A percentile compares a stretch with the other conserved stretches of the same genome.
Conservation (phyloP, 2,329 filamentous ascomycete genomes). For the Epichloe typhina region DNA sequence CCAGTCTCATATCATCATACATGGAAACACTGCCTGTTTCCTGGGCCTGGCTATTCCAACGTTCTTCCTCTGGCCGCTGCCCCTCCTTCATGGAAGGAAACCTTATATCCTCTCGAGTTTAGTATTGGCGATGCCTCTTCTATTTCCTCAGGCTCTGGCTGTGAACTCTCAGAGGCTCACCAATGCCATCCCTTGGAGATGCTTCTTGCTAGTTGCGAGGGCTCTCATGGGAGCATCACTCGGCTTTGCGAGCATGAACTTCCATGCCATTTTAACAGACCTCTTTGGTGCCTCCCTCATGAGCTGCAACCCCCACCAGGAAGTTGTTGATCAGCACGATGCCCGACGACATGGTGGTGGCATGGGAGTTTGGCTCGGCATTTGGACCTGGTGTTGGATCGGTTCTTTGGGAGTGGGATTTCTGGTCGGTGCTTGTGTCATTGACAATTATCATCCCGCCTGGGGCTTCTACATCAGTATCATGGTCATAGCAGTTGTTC, state of each 20-base stretch:
- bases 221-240: constrained; percentile 54
- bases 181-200: constrained; percentile 40
- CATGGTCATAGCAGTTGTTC: constrained; percentile 48
- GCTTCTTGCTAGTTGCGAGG: constrained; percentile 49
- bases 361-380: constrained; percentile 65
- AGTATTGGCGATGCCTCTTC: constrained; percentile 54
- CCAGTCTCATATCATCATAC: constrained; percentile 49
- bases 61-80: constrained; percentile 60
- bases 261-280: constrained; percentile 57
- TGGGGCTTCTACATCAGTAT: constrained; percentile 70
- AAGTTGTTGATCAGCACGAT: constrained; percentile 53
- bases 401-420: constrained; percentile 62
- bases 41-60: constrained; percentile 57
- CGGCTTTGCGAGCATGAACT: constrained; percentile 68
- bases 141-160: constrained; percentile 63
- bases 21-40: constrained; percentile 64
- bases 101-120: constrained; percentile 61
- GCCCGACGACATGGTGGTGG: constrained; percentile 63
- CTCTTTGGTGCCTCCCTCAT: constrained; percentile 66
- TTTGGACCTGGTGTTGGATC: constrained; percentile 68
- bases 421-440: constrained; percentile 55
- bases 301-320: constrained; percentile 59
- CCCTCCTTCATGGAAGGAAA: constrained; percentile 63
- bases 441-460: constrained; percentile 47
- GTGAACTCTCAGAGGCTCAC: constrained; percentile 45